Evolutionary conservation across 2,329 filamentous ascomycete species (phyloP).

Genomic region (Lachnellula occidentalis): DNA sequence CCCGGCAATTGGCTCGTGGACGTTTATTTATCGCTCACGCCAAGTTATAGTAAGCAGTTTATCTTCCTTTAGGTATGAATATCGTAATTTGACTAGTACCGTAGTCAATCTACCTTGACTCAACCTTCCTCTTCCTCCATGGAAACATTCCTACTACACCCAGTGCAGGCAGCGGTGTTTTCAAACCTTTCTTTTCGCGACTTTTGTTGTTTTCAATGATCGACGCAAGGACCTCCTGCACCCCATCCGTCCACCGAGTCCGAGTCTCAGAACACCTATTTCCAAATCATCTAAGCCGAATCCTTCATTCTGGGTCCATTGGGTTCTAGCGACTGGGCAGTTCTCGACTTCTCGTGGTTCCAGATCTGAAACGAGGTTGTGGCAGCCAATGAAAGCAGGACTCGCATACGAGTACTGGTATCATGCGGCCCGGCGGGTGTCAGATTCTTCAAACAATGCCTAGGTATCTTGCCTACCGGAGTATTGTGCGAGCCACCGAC

Average conservation of each 20-base stretch:
- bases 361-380: background rate
- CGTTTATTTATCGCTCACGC: background rate
- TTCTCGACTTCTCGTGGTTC: background rate
- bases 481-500: background rate
- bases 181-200: background rate
- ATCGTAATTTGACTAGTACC: background rate
- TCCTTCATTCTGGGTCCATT: background rate
- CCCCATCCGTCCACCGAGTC: background rate
- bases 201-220: slow-evolving; percentile 3
- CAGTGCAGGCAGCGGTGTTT: background rate
- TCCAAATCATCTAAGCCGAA: background rate
- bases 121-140: background rate
- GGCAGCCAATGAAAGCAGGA: background rate
- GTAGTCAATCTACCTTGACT: background rate
- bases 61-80: background rate
- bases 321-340: background rate
- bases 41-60: background rate
- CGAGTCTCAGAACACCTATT: background rate
- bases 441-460: background rate
- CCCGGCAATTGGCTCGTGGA: background rate
- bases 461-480: too few species aligned
- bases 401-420: background rate
- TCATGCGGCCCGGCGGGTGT: background rate
- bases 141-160: background rate
- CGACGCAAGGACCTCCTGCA: background rate